Conservation (phyloP, 768 basidiomycete genomes). For the Psilocybe cyanescens region DNA sequence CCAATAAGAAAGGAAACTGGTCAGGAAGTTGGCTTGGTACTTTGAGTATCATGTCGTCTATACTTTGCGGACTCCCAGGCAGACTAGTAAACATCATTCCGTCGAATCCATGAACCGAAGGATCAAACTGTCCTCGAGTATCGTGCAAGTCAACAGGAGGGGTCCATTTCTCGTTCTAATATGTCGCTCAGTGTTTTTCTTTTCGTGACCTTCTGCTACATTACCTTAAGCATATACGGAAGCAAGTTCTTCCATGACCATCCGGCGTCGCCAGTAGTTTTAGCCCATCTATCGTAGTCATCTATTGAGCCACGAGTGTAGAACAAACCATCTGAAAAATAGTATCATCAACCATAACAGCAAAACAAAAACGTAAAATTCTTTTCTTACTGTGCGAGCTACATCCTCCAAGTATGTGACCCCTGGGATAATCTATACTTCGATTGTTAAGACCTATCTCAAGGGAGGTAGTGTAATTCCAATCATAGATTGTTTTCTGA, state of each 20-base stretch:
- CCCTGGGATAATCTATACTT: not conserved
- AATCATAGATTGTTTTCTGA: not conserved
- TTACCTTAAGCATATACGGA: slow-evolving; percentile 34
- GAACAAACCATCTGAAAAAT: slow-evolving; percentile 30
- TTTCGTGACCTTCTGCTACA: not conserved
- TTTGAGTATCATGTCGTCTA: slow-evolving; percentile 33
- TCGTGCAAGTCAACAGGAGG: slow-evolving; percentile 41
- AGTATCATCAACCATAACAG: not conserved
- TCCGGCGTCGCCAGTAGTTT: slow-evolving; percentile 32
- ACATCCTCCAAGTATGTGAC: not conserved
- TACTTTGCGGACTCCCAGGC: slow-evolving; percentile 30
- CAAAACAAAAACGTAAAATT: not conserved
- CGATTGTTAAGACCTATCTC: not conserved
- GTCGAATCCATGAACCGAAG: slow-evolving; percentile 35
- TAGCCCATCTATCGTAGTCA: slow-evolving; percentile 30
- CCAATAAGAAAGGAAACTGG: slow-evolving; percentile 31
- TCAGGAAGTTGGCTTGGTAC: slow-evolving; percentile 29
- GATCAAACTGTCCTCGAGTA: slow-evolving; percentile 38
- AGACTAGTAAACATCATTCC: slow-evolving; percentile 37
- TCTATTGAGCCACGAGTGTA: slow-evolving; percentile 37
- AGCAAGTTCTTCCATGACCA: slow-evolving; percentile 39
- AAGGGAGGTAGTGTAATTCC: not conserved
- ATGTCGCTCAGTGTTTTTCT: not conserved
- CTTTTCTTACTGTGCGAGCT: not conserved
- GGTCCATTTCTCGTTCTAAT: slow-evolving; percentile 39